Conservation (phyloP, 495 filamentous ascomycete genomes). For the Xylaria nigripes region DNA sequence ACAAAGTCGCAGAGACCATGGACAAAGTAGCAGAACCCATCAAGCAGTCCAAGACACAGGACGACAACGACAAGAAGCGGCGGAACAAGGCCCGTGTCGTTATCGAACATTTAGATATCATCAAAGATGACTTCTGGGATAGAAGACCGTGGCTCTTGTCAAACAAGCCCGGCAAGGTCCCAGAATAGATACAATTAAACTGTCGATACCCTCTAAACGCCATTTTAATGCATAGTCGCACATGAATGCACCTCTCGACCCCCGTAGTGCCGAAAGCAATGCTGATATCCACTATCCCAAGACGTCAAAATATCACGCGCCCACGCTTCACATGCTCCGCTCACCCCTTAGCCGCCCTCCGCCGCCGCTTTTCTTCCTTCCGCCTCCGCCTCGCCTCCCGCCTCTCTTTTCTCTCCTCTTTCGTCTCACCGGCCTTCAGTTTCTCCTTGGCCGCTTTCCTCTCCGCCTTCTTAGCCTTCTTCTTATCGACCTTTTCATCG, state of each 20-base stretch:
- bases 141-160: slow-evolving; percentile 77
- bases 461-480: slow-evolving; percentile 25
- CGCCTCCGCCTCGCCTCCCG: slow-evolving; percentile 28
- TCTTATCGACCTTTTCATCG: slow-evolving; percentile 23
- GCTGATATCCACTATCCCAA: not conserved
- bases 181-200: slow-evolving; percentile 39
- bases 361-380: slow-evolving; percentile 35
- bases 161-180: slow-evolving; percentile 60
- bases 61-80: slow-evolving; percentile 69
- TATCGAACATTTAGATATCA: slow-evolving; percentile 83
- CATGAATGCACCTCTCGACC: not conserved
- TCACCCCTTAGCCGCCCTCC: slow-evolving; percentile 9
- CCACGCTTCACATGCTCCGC: not conserved
- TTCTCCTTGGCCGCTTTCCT: slow-evolving; percentile 18
- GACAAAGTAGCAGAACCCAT: slow-evolving; percentile 34
- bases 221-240: slow-evolving; percentile 6
- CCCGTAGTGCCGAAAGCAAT: not conserved
- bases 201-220: slow-evolving; percentile 16
- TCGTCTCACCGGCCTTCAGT: slow-evolving; percentile 25
- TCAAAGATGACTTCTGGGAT: slow-evolving; percentile 90
- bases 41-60: slow-evolving; percentile 61
- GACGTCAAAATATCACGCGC: not conserved
- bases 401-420: slow-evolving; percentile 29
- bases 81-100: slow-evolving; percentile 67
- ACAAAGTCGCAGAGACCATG: slow-evolving; percentile 26